Base-by-base conservation (phyloP, 2,329 filamentous ascomycete genomes). In the Diatrype stigma region DNA sequence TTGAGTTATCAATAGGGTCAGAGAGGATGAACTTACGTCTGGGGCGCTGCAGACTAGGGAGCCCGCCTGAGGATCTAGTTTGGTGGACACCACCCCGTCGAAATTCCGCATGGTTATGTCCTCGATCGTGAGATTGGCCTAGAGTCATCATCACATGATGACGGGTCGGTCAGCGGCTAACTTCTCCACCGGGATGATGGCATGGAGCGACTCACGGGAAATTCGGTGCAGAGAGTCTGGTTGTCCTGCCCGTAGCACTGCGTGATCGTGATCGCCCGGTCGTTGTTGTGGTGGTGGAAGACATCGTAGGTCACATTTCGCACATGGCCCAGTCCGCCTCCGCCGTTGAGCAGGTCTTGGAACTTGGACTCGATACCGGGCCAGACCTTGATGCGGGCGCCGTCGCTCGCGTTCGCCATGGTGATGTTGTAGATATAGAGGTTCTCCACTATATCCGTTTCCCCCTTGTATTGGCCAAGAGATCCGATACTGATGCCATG, bases 331-430 rank as follows among this genome's bases (percentile, higher is more conserved):
- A 56, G 47, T 14, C 64, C 84, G 17, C 84, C 85, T n/a, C 85
- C 84, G 6, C 85, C 85, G 59, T 83, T 80, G 0, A 86, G 74
- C 50, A 84, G 80, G 17, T 76, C 80, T 17, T 80, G 80, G 3
- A 86, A 68, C 0, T 76, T 75, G 2, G 79, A 75, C 3, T 71
- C 58, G 17, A 76, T 61, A 32, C 82, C 82, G 0, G 85, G 84
- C 86, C 85, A 89, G 50, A 88, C 85, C 67, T 89, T 89, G 70
- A 90, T 88, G 52, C 86, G 81, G 0, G 85, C 86, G 28, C 82
- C 85, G 56, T 87, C 81, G 48, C 79, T 72, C 2, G 80, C 78
- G 58, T 85, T 82, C 48, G 73, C 73, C 76, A 84, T 80, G 37
- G 74, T 76, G 42, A 77, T 71, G 57, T 85, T 84, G 67, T 77